Base-by-base conservation (phyloP, 177 flowering plant genomes). In the Vitis hybrid region DNA sequence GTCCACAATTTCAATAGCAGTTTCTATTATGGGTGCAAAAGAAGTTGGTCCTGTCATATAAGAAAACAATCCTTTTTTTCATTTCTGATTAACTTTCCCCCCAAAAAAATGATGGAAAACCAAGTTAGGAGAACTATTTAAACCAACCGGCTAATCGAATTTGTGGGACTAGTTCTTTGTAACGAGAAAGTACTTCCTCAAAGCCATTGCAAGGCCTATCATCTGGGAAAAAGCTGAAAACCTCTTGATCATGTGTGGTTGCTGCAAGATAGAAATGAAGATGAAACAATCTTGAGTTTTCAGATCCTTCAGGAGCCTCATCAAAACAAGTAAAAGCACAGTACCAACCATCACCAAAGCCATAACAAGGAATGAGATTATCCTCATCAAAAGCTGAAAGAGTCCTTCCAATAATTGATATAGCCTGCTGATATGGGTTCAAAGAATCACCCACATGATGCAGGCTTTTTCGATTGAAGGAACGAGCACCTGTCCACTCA, bases 21-120 rank as follows among this genome's bases (percentile, higher is more conserved):
- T 72, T 64, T 77, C 79, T 55, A 80, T 80, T 12, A 80, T 72
- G 3, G 83, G 83, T 16, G 76, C 83, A 60, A 77, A 80, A 1
- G 83, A 77, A 27, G 83, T 77, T 55, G 83, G 83, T 30, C 80
- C 83, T 80, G 74, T 15, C 24, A 67, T 11, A 50, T 27, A 16
- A 30, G 13, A 35, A 19, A 4, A 59, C 3, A 51, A 35, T 35
- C 6, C 7, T 16, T 35, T 35, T 35, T 35, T 7, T 35, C 46
- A 35, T 35, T 35, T 35, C 46, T 35, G 46, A 35, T 35, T 6
- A 35, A 35, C 46, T 4, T 35, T 35, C 7, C 46, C 27, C 6
- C 46, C 6, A 6, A 35, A 35, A 35, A 35, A 35, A 35, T 35
- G 14, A n/a, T 15, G 11, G 2, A 32, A 55, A 62, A 50, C 12